These are phyloP conservation scores for Myxozyma udenii DNA, from an alignment of 805 yeast species.

Conservation along the genomic window DNA sequence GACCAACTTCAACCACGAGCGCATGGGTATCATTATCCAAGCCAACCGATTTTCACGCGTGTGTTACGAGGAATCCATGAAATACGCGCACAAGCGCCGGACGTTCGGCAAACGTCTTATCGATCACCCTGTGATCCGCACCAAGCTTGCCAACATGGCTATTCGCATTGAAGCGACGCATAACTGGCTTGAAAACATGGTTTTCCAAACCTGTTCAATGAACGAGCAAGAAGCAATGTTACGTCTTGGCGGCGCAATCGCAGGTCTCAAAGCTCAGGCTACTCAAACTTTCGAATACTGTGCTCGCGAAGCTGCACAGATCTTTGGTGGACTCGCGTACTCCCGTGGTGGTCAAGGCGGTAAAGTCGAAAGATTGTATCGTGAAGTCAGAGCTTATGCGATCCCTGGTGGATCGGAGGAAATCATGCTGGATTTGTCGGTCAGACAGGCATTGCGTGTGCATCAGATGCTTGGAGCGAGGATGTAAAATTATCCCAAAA, in stretches of 20 bases:
- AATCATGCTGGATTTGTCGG: conserved; percentile 44
- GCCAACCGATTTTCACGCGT: conserved; percentile 42
- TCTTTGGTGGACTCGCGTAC: conserved; percentile 45
- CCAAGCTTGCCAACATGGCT: conserved; percentile 45
- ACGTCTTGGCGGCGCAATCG: conserved; percentile 45
- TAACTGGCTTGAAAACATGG: conserved; percentile 41
- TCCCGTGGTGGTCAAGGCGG: conserved; percentile 47
- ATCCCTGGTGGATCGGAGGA: conserved; percentile 48
- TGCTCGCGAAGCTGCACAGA: conserved; percentile 46
- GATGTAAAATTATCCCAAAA: conserved; percentile 31
- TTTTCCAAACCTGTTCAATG: conserved; percentile 38
- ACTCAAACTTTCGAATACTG: conserved; percentile 45
- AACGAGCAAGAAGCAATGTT: conserved; percentile 39
- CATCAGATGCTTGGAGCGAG: conserved; percentile 43
- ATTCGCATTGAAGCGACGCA: conserved; percentile 43
- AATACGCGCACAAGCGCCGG: conserved; percentile 43
- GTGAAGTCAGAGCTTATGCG: conserved; percentile 46
- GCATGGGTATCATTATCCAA: conserved; percentile 43
- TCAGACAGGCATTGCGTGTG: conserved; percentile 42
- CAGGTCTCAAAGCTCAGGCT: conserved; percentile 43
- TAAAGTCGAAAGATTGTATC: conserved; percentile 44
- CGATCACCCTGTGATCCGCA: conserved; percentile 44
- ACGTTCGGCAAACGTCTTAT: conserved; percentile 44
- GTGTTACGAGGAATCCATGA: conserved; percentile 41
- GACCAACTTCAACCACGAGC: conserved; percentile 47